These are phyloP conservation scores for Rhytidhysteron rufulum DNA, from an alignment of 2,329 filamentous ascomycete genomes.

Conservation along the genomic window DNA sequence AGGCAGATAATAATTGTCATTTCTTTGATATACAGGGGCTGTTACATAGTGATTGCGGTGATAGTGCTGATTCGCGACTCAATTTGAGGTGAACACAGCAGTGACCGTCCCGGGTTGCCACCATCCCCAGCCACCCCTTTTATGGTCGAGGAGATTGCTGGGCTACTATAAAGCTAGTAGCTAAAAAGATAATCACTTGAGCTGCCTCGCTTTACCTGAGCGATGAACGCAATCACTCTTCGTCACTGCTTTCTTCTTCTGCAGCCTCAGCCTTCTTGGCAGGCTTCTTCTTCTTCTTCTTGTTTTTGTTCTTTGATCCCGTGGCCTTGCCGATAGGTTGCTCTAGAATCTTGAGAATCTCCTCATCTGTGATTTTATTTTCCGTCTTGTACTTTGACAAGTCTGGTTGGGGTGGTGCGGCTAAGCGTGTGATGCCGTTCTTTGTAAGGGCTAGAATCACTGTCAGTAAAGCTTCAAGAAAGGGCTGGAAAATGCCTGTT, in stretches of 20 bases:
- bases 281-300: constrained; percentile 76
- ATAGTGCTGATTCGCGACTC: background rate
- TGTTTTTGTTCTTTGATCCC: constrained; percentile 75
- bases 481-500: no score
- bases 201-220: constrained; percentile 31
- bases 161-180: background rate
- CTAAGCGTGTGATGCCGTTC: constrained; percentile 87
- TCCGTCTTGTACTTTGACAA: constrained; percentile 83
- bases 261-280: constrained; percentile 63
- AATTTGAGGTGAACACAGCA: background rate
- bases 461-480: no score
- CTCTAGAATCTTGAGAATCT: constrained; percentile 90
- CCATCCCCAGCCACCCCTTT: background rate
- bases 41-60: background rate
- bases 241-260: constrained; percentile 37
- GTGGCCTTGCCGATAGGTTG: constrained; percentile 67
- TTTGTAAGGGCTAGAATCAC: constrained; percentile 88
- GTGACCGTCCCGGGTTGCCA: constrained; percentile 1
- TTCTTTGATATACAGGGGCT: background rate
- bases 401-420: constrained; percentile 71
- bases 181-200: background rate
- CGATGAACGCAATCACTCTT: constrained; percentile 34
- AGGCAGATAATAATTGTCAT: constrained; percentile 1
- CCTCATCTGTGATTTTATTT: constrained; percentile 97
- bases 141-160: background rate